Conservation (phyloP, 2,329 filamentous ascomycete species). For the Zopfia rhizophila region DNA sequence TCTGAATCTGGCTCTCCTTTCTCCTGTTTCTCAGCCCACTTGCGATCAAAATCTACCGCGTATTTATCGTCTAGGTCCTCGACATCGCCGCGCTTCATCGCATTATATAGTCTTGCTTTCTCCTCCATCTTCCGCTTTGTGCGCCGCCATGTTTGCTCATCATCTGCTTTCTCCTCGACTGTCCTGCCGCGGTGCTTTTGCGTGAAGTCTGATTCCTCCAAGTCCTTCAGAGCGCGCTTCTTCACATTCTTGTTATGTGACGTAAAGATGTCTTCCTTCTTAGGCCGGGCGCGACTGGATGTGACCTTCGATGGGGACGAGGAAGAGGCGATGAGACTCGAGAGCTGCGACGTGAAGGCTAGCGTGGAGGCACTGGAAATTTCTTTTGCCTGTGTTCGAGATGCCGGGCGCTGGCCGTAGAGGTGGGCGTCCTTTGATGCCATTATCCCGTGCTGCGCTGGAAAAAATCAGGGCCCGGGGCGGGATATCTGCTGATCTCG, state of each 20-base stretch:
- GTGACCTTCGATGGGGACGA: slow-evolving; percentile 54
- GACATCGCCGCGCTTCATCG: slow-evolving; percentile 86
- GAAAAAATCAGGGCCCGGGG: no score
- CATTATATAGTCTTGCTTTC: slow-evolving; percentile 87
- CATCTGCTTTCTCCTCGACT: slow-evolving; percentile 61
- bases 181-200: slow-evolving; percentile 73
- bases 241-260: slow-evolving; percentile 70
- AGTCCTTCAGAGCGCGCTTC: slow-evolving; percentile 71
- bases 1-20: slow-evolving; percentile 54
- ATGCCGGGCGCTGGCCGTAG: slow-evolving; percentile 71
- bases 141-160: slow-evolving; percentile 68
- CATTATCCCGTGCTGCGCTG: no score
- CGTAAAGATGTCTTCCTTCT: slow-evolving; percentile 76
- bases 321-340: slow-evolving; percentile 76
- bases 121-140: slow-evolving; percentile 86
- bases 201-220: slow-evolving; percentile 65
- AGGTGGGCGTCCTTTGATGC: slow-evolving; percentile 69
- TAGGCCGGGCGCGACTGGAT: slow-evolving; percentile 64
- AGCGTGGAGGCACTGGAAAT: slow-evolving; percentile 76
- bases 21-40: slow-evolving; percentile 81
- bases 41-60: slow-evolving; percentile 92
- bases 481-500: no score
- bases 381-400: slow-evolving; percentile 65
- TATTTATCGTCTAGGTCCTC: slow-evolving; percentile 71
- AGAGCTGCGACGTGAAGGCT: slow-evolving; percentile 88